phyloP scores from a whole-genome alignment of 345 rosid genomes.

The Cochlearia excelsa region DNA sequence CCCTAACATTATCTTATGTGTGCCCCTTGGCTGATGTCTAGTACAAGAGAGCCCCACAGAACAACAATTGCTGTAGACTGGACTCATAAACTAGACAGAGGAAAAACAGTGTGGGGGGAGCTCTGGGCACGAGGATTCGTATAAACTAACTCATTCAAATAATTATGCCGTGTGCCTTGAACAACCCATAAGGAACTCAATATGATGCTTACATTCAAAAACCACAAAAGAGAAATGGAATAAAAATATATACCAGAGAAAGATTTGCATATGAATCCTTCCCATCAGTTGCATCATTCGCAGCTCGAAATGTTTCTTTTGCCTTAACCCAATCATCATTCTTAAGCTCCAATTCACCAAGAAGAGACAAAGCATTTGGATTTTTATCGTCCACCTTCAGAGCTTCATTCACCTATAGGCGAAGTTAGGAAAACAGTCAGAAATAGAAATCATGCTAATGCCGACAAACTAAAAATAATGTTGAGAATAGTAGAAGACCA shows the following conservation, averaged over 20 bases:
- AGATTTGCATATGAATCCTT: constrained; percentile 93
- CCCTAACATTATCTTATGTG: neutral
- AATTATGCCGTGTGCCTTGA: neutral
- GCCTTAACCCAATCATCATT: constrained; percentile 99
- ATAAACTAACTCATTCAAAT: neutral
- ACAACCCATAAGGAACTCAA: constrained; percentile 10
- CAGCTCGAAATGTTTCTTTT: constrained; percentile 94
- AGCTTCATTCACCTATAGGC: constrained; percentile 75
- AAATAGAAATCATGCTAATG: constrained; percentile 17
- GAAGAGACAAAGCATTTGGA: constrained; percentile 88
- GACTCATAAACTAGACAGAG: constrained; percentile 5
- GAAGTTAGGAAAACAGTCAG: constrained; percentile 14
- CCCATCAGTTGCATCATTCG: constrained; percentile 90
- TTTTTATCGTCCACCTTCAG: constrained; percentile 80
- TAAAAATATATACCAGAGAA: constrained; percentile 58
- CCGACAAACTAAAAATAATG: constrained; percentile 6
- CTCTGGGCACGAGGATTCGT: neutral
- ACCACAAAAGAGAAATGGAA: neutral
- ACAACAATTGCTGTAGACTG: constrained; percentile 6
- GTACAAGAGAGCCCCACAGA: neutral
- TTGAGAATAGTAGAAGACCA: constrained; percentile 48
- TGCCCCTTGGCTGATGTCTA: constrained; percentile 1
- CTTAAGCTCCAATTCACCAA: constrained; percentile 97
- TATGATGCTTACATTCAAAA: neutral
- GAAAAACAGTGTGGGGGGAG: neutral